These are phyloP conservation scores for Fraxinus latifolia DNA, from an alignment of 305 asterid genomes.

Conservation along the genomic window DNA sequence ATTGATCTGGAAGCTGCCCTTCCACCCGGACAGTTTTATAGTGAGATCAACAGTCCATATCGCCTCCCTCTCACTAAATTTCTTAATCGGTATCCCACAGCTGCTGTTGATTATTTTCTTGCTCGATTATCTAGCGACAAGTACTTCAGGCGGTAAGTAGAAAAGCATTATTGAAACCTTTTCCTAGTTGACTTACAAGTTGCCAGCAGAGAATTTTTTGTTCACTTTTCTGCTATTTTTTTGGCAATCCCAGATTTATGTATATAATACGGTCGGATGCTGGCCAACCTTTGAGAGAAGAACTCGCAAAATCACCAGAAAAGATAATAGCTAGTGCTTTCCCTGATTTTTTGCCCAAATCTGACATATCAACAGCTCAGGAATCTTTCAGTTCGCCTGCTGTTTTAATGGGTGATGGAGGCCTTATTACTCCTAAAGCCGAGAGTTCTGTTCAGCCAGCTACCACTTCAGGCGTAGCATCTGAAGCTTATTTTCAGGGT, in stretches of 20 bases:
- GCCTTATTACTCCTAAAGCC: constrained; percentile 54
- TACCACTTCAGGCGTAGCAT: constrained; percentile 46
- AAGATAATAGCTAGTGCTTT: constrained; percentile 94
- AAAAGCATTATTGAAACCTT: constrained; percentile 9
- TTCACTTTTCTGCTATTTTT: constrained; percentile 17
- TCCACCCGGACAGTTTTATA: constrained; percentile 92
- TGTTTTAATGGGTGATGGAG: constrained; percentile 52
- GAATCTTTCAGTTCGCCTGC: constrained; percentile 56
- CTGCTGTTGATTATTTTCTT: constrained; percentile 94
- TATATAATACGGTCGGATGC: constrained; percentile 94
- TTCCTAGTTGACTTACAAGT: constrained; percentile 2
- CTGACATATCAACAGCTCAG: constrained; percentile 52
- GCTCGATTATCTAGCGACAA: constrained; percentile 74
- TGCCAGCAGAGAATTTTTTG: constrained; percentile 15
- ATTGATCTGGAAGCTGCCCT: constrained; percentile 96
- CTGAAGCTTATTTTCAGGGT: constrained; percentile 97
- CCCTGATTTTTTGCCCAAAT: constrained; percentile 59
- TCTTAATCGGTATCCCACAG: constrained; percentile 87
- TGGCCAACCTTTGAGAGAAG: constrained; percentile 99
- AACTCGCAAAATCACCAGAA: constrained; percentile 95
- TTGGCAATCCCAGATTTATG: constrained; percentile 68
- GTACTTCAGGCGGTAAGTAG: constrained; percentile 84
- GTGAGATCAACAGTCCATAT: constrained; percentile 99
- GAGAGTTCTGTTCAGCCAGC: constrained; percentile 61
- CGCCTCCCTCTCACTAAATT: constrained; percentile 95